Evolutionary conservation across 2,329 filamentous ascomycete genomes (phyloP).

Genomic region (Stachybotrys echinatus): DNA sequence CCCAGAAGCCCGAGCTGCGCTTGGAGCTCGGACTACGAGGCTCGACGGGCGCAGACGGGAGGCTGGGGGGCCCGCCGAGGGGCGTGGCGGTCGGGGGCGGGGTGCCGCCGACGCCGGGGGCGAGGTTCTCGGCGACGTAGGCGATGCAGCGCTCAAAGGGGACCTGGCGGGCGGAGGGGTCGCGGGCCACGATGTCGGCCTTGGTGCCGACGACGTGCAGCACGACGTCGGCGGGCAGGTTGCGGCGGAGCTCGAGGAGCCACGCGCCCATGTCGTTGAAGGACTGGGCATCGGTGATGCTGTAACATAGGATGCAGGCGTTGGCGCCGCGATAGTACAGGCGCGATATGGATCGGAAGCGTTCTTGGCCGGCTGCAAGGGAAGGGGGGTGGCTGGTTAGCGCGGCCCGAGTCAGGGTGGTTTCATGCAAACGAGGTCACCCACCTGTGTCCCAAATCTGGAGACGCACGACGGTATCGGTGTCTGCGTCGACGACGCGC

Average conservation of each 20-base stretch:
- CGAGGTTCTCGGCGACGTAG: conserved; percentile 88
- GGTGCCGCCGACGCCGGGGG: conserved; percentile 62
- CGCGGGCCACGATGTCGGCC: conserved; percentile 81
- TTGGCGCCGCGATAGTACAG: conserved; percentile 96
- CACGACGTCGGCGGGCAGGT: conserved; percentile 72
- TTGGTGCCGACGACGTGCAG: conserved; percentile 95
- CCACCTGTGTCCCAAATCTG: conserved; percentile 91
- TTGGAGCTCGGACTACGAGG: conserved; percentile 58
- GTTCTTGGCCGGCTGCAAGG: conserved; percentile 76
- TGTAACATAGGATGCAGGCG: conserved; percentile 90
- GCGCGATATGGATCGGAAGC: conserved; percentile 89
- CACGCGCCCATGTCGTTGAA: conserved; percentile 91
- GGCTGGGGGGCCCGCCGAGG: conserved; percentile 16
- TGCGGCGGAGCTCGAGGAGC: conserved; percentile 78
- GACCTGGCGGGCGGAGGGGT: conserved; percentile 74
- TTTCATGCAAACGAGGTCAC: neutral
- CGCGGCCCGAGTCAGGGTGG: no score
- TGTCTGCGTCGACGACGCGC: conserved; percentile 75
- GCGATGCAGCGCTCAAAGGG: conserved; percentile 94
- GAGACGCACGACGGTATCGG: conserved; percentile 79
- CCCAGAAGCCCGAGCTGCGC: conserved; percentile 76
- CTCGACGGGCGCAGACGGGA: conserved; percentile 32
- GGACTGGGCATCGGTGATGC: conserved; percentile 79
- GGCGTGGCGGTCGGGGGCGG: conserved; percentile 59
- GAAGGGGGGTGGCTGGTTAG: neutral